Base-by-base conservation (phyloP, 2,329 filamentous ascomycete genomes). In the Fusarium sp. region DNA sequence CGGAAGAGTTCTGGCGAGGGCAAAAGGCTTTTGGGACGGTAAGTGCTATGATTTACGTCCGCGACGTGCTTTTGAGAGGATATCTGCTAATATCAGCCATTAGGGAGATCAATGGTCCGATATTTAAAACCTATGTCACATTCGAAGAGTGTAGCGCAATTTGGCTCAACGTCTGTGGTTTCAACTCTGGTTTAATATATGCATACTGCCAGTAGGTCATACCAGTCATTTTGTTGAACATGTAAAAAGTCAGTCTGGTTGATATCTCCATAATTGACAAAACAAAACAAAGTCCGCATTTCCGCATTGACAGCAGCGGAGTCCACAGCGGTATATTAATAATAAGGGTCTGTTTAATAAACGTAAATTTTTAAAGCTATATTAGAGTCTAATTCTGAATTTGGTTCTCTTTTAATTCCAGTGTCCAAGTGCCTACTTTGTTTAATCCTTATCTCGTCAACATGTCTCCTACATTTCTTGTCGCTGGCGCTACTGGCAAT, bases 11-110 rank as follows among this genome's bases (percentile, higher is more conserved):
- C 4, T 38, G 28, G n/a, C 54, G 60, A 0, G 41, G 60, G 1
- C 60, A 62, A 60, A 28, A 60, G 9, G 60, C 18, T 10, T 42
- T 62, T 24, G 41, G 60, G 5, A 47, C 39, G 9, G 60, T 62
- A 3, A 33, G 59, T 7, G 20, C 5, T 20, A 28, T 13, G 1
- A 2, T 15, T 15, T 6, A 1, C 2, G 1, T 20, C 0, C n/a
- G 1, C 7, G 1, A 14, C 7, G 3, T 26, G 7, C 1, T 2
- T 15, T 16, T 24, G 2, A 16, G 11, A 0, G 1, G 10, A 11
- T 0, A 6, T 22, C 10, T 18, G 16, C 58, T 61, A 26, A 61
- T 9, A 6, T 9, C 2, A 1, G 5, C 0, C 9, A 22, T 4
- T 5, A 61, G 59, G 59, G 59, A 11, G 51, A 35, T 26, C 15